Evolutionary conservation across 768 basidiomycete genomes (phyloP).

Genomic region (Termitomyces sp.): DNA sequence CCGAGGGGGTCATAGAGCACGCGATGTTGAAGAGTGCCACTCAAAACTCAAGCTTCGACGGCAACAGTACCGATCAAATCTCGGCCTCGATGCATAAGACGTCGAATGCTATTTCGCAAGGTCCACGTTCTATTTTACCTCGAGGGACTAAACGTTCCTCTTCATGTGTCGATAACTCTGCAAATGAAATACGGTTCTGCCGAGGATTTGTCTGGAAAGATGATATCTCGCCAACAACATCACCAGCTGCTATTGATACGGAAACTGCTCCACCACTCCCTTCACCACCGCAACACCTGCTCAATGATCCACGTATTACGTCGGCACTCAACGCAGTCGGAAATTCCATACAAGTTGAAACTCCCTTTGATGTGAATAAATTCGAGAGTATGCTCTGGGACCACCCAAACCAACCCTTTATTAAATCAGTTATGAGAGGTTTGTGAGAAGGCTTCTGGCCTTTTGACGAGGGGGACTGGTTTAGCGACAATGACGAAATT

Average conservation of each 20-base stretch:
- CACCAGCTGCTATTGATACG: not conserved
- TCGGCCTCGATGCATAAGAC: not conserved
- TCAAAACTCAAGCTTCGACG: not conserved
- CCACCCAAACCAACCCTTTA: slow-evolving; percentile 25
- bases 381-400: slow-evolving; percentile 14
- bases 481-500: not conserved
- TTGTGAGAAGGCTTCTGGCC: slow-evolving; percentile 21
- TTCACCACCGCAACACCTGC: not conserved
- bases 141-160: not conserved
- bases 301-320: no score
- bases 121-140: rapidly evolving
- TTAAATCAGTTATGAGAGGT: slow-evolving; percentile 17
- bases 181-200: not conserved
- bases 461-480: slow-evolving; percentile 21
- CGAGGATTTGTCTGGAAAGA: not conserved
- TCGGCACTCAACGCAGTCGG: no score
- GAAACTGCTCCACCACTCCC: not conserved
- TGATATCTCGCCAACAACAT: no score
- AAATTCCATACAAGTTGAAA: no score
- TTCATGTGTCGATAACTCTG: no score
- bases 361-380: slow-evolving; percentile 20
- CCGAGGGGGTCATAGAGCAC: not conserved
- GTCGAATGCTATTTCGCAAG: rapidly evolving
- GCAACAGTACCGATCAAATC: not conserved
- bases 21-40: not conserved